Percentiles rank a stretch among this genome's conserved stretches.
phyloP scores from a whole-genome alignment of 164 flowering plant species.

The Sextonia rubra region DNA sequence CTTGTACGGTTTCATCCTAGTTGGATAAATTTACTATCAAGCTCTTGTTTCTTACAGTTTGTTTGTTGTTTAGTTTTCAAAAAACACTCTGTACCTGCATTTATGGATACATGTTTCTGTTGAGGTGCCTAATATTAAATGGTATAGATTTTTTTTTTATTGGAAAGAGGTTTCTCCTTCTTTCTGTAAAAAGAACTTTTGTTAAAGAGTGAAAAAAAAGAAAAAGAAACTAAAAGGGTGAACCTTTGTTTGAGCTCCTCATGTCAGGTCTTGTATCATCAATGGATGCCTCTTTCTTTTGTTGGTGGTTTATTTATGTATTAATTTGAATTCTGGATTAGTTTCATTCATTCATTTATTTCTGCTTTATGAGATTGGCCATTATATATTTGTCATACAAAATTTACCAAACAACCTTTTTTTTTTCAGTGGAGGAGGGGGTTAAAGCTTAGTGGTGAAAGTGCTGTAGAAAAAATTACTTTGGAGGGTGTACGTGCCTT shows the following conservation, averaged over 20 bases:
- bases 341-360: no score
- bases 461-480: constrained; percentile 82
- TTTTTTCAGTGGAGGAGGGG: constrained; percentile 89
- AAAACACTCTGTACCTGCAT: background rate
- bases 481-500: constrained; percentile 88
- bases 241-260: no score
- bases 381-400: background rate
- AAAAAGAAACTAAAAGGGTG: no score
- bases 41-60: background rate
- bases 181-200: background rate
- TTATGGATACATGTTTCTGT: background rate
- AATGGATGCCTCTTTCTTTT: no score
- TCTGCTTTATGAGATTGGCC: background rate
- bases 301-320: no score
- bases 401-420: constrained; percentile 1
- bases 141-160: no score
- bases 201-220: no score
- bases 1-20: background rate
- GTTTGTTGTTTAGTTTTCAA: background rate
- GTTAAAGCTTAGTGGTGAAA: constrained; percentile 91
- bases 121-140: background rate
- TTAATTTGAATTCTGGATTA: background rate
- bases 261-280: no score
- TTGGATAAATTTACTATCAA: background rate
- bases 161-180: background rate